These are phyloP conservation scores for Avena insularis DNA, from an alignment of 176 grass and related monocot genomes.

Conservation along the genomic window DNA sequence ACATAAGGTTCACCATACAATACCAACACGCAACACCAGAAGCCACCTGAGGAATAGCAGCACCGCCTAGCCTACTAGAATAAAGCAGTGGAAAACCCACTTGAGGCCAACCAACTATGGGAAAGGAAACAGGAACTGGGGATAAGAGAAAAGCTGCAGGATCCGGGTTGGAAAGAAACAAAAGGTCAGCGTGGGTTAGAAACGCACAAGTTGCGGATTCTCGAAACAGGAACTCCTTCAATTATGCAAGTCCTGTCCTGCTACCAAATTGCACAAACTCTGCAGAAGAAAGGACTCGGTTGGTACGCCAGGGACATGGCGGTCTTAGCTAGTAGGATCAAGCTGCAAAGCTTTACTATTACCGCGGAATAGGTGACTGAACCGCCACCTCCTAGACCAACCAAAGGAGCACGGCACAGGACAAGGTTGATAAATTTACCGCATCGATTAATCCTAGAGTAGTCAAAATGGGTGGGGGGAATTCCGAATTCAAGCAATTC, in stretches of 20 bases:
- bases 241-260: background rate
- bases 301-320: background rate
- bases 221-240: conserved; percentile 9
- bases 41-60: conserved; percentile 46
- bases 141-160: background rate
- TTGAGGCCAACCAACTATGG: background rate
- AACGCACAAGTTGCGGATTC: background rate
- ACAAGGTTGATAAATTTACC: background rate
- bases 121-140: background rate
- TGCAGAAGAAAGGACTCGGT: background rate
- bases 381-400: conserved; percentile 1
- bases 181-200: background rate
- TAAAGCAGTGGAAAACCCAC: conserved; percentile 36
- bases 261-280: background rate
- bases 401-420: background rate
- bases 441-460: background rate
- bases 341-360: background rate
- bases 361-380: background rate
- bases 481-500: conserved; percentile 17
- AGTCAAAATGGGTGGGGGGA: conserved; percentile 20
- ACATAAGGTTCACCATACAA: conserved; percentile 18
- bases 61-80: conserved; percentile 12
- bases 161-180: background rate
- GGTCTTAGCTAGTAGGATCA: background rate
- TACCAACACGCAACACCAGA: conserved; percentile 48